Percentiles rank a stretch among this genome's conserved stretches.
Evolutionary conservation across 768 basidiomycete species (phyloP).

Genomic region (Favolaschia claudopus): DNA sequence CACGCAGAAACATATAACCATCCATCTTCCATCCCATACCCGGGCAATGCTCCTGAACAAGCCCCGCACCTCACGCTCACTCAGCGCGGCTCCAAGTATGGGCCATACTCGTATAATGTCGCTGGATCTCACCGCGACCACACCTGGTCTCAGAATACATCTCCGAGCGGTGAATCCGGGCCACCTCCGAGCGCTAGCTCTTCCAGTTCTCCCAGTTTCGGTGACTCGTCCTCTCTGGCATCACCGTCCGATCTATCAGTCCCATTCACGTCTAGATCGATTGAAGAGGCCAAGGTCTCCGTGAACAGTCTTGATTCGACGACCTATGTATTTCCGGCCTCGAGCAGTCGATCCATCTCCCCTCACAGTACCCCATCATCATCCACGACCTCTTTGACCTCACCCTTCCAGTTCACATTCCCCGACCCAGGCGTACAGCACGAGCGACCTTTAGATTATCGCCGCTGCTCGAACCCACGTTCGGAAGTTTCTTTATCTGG

Average conservation of each 20-base stretch:
- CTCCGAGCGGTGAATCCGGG: conserved; percentile 51
- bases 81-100: conserved; percentile 61
- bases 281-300: conserved; percentile 65
- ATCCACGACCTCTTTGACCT: conserved; percentile 69
- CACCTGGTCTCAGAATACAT: conserved; percentile 48
- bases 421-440: conserved; percentile 59
- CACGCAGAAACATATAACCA: conserved; percentile 52
- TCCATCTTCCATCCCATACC: conserved; percentile 55
- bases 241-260: conserved; percentile 36
- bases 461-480: conserved; percentile 60
- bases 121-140: conserved; percentile 44
- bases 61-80: conserved; percentile 37
- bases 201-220: conserved; percentile 60
- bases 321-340: conserved; percentile 67
- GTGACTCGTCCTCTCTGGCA: conserved; percentile 64
- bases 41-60: conserved; percentile 39
- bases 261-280: conserved; percentile 42
- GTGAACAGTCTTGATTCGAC: conserved; percentile 59
- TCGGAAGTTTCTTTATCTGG: conserved; percentile 68
- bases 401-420: conserved; percentile 74
- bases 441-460: conserved; percentile 70
- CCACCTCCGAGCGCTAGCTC: conserved; percentile 50
- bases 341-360: conserved; percentile 77
- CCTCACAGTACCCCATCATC: conserved; percentile 69
- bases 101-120: conserved; percentile 53